phyloP scores from a whole-genome alignment of 2,329 filamentous ascomycete species.

The Furcasterigmium furcatum region DNA sequence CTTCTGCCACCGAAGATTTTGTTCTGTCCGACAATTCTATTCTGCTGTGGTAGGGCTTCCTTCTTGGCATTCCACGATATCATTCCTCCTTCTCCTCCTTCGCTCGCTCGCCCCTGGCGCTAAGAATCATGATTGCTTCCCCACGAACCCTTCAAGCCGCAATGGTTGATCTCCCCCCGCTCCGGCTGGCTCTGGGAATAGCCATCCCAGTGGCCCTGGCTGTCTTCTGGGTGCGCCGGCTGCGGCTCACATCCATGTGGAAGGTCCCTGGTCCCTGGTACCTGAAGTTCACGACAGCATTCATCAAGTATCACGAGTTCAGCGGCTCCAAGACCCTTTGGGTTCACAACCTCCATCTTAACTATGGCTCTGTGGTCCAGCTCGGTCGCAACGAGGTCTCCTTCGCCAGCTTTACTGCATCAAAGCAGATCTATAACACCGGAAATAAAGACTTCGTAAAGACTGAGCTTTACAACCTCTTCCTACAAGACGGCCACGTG shows the following conservation, averaged over 20 bases:
- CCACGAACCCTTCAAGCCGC: no score
- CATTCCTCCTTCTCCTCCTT: no score
- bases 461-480: background rate
- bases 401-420: background rate
- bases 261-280: background rate
- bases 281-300: background rate
- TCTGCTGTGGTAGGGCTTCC: no score
- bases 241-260: background rate
- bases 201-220: background rate
- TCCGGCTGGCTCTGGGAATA: background rate
- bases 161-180: background rate
- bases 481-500: background rate
- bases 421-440: conserved; percentile 1
- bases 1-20: no score
- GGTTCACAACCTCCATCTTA: background rate
- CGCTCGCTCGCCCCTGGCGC: no score
- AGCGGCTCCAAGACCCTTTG: background rate
- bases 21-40: no score
- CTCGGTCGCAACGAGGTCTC: background rate
- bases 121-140: no score
- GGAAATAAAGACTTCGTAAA: background rate
- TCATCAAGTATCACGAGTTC: background rate
- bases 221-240: background rate
- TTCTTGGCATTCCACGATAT: no score
- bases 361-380: background rate